Percentiles rank a stretch among this genome's conserved stretches.
Conservation (phyloP, 257 asterid genomes). For the Solanum ossicruentum region DNA sequence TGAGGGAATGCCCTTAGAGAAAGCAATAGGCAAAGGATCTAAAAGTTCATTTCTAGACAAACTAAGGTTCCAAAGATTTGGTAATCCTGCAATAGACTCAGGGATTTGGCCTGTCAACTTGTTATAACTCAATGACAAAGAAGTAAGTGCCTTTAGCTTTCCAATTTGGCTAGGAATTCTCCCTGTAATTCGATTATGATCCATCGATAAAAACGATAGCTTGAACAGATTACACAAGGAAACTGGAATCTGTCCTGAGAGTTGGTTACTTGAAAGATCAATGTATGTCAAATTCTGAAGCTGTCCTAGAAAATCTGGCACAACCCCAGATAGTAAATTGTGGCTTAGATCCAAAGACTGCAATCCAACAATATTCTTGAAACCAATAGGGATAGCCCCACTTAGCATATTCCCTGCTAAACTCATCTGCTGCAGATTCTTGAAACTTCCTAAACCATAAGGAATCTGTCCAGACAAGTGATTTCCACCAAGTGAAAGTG, state of each 20-base stretch:
- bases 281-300: constrained; percentile 43
- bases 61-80: constrained; percentile 66
- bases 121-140: constrained; percentile 49
- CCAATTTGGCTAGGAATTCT: constrained; percentile 52
- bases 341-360: constrained; percentile 59
- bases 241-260: constrained; percentile 57
- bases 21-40: constrained; percentile 56
- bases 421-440: constrained; percentile 38
- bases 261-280: constrained; percentile 46
- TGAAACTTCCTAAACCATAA: constrained; percentile 39
- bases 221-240: constrained; percentile 30
- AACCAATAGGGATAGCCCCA: constrained; percentile 40
- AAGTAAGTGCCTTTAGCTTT: constrained; percentile 47
- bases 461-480: constrained; percentile 52
- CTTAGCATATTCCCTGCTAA: constrained; percentile 34
- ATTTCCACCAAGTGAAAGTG: constrained; percentile 55
- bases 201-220: constrained; percentile 60
- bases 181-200: constrained; percentile 58
- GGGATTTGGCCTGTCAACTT: constrained; percentile 70
- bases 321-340: constrained; percentile 49
- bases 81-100: constrained; percentile 45
- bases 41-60: constrained; percentile 50
- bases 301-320: constrained; percentile 54
- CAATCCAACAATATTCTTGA: constrained; percentile 20
- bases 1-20: constrained; percentile 43